Conservation (phyloP, 768 basidiomycete genomes). For the Xerocomus potaroensis region DNA sequence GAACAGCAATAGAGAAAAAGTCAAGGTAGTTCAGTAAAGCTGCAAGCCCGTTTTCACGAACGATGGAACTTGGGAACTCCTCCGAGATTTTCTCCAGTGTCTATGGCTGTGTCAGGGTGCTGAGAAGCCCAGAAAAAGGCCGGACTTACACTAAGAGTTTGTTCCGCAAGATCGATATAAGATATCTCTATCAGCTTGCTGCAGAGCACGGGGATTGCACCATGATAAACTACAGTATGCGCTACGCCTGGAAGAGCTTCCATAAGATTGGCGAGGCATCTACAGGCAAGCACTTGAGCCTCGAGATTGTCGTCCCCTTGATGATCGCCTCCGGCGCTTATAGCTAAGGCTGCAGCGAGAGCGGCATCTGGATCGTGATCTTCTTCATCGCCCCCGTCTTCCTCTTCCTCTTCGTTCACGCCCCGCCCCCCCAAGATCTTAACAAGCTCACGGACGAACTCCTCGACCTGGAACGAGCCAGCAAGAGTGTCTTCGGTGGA, state of each 20-base stretch:
- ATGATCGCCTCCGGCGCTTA: constrained; percentile 65
- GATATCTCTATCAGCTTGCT: constrained; percentile 96
- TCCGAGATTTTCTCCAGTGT: constrained; percentile 98
- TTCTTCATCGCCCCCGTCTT: constrained; percentile 59
- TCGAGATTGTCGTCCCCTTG: constrained; percentile 86
- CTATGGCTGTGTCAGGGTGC: constrained; percentile 38
- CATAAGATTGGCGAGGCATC: constrained; percentile 97
- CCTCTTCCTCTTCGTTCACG: constrained; percentile 67
- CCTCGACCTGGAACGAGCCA: constrained; percentile 92
- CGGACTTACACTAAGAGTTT: constrained; percentile 87
- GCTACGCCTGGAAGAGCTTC: constrained; percentile 97
- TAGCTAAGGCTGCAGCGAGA: constrained; percentile 80
- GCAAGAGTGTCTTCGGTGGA: constrained; percentile 96
- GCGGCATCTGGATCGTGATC: constrained; percentile 83
- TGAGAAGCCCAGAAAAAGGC: not conserved
- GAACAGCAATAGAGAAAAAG: constrained; percentile 97
- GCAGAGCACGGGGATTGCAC: constrained; percentile 97
- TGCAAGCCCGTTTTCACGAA: constrained; percentile 90
- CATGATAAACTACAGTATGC: constrained; percentile 96
- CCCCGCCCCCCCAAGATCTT: constrained; percentile 83
- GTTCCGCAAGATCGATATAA: constrained; percentile 97
- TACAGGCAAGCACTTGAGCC: constrained; percentile 92
- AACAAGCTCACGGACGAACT: constrained; percentile 88
- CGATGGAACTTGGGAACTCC: constrained; percentile 93
- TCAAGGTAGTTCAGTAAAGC: constrained; percentile 94